Percentiles rank a stretch among this genome's conserved stretches.
Conservation (phyloP, 2,329 filamentous ascomycete species). For the Aspergillus fijiensis region DNA sequence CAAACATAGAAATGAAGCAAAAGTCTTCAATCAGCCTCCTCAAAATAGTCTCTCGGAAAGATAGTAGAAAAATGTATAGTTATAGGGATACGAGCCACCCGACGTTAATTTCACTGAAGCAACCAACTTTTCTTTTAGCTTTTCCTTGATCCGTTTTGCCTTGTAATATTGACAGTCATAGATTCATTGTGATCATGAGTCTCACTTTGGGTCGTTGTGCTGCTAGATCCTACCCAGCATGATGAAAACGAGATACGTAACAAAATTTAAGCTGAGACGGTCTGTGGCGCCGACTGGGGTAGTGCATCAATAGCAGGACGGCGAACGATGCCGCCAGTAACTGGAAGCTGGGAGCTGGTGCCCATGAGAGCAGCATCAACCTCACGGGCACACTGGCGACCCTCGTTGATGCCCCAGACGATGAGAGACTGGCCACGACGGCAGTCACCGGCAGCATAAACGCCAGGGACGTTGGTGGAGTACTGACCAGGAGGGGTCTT, state of each 20-base stretch:
- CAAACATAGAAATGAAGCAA: slow-evolving; percentile 1
- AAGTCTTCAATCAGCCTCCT: neutral
- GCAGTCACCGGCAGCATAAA: slow-evolving; percentile 94
- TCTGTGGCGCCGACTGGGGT: slow-evolving; percentile 30
- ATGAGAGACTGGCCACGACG: slow-evolving; percentile 92
- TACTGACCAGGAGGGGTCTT: slow-evolving; percentile 90
- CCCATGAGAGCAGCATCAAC: slow-evolving; percentile 84
- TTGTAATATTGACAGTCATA: slow-evolving; percentile 15
- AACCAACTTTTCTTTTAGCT: slow-evolving; percentile 10
- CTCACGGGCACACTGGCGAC: slow-evolving; percentile 86
- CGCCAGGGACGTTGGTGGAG: slow-evolving; percentile 79
- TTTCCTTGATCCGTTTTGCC: neutral
- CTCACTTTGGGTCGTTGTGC: slow-evolving; percentile 8
- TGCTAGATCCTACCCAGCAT: slow-evolving; percentile 14
- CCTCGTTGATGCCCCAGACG: slow-evolving; percentile 98
- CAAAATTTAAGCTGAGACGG: slow-evolving; percentile 31
- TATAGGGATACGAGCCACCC: slow-evolving; percentile 6
- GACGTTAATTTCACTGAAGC: neutral
- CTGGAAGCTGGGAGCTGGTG: slow-evolving; percentile 71
- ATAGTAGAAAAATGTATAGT: neutral
- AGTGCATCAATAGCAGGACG: slow-evolving; percentile 59
- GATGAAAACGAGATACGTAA: neutral
- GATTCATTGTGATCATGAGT: slow-evolving; percentile 20
- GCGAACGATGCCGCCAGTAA: slow-evolving; percentile 91
- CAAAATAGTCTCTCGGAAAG: neutral